phyloP scores from a whole-genome alignment of 1,139 yeast genomes.

The Arxiozyma telluris region DNA sequence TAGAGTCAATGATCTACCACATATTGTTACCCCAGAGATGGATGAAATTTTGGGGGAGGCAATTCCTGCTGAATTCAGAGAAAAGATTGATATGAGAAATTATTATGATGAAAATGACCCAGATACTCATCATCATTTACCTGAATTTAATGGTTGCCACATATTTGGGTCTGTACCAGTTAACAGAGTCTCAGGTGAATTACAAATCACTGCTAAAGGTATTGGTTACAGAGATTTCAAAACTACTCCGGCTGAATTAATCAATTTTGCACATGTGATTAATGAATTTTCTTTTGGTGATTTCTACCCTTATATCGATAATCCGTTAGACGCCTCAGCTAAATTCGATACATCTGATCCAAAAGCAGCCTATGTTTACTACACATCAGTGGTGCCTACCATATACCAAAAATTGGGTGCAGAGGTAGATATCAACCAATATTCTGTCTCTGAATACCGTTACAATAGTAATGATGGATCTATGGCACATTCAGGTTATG shows the following conservation, averaged over 20 bases:
- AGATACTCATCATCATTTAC: slow-evolving; percentile 9
- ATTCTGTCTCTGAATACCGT: slow-evolving; percentile 58
- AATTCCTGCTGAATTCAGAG: slow-evolving; percentile 53
- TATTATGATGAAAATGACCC: slow-evolving; percentile 23
- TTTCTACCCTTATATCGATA: slow-evolving; percentile 74
- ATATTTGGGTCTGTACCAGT: slow-evolving; percentile 82
- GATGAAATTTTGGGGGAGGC: slow-evolving; percentile 59
- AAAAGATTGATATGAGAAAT: slow-evolving; percentile 20
- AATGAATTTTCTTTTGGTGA: slow-evolving; percentile 87
- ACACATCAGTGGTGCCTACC: slow-evolving; percentile 78
- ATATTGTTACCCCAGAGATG: slow-evolving; percentile 53
- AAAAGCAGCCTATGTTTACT: slow-evolving; percentile 50
- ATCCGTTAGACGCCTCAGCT: slow-evolving; percentile 75
- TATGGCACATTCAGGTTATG: slow-evolving; percentile 25
- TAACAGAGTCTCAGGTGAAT: slow-evolving; percentile 76
- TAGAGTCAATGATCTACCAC: slow-evolving; percentile 38
- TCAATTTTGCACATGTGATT: slow-evolving; percentile 78
- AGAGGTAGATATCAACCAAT: slow-evolving; percentile 73
- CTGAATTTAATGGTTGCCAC: slow-evolving; percentile 54
- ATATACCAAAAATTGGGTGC: slow-evolving; percentile 62
- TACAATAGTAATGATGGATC: slow-evolving; percentile 22
- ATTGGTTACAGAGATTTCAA: slow-evolving; percentile 43
- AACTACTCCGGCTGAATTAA: slow-evolving; percentile 39
- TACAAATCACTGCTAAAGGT: slow-evolving; percentile 75
- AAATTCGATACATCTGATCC: slow-evolving; percentile 40